Evolutionary conservation across 2,329 filamentous ascomycete species (phyloP), one percentile per base, ranked within the genome.

Genomic region (Pyrenophora graminea): DNA sequence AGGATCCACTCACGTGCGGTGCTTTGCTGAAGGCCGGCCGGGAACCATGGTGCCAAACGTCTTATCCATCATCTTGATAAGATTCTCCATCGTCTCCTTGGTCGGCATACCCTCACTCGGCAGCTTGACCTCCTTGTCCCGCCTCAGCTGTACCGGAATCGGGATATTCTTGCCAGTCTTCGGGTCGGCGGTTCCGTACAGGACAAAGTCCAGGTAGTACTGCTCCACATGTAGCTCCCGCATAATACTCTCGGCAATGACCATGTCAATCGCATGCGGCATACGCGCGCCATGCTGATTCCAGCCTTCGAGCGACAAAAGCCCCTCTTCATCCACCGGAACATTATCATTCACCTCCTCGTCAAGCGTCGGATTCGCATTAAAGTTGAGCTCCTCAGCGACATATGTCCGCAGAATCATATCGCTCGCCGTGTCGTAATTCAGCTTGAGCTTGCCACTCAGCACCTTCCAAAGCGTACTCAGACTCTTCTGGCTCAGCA

Each of bases 131-230:
- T 45, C 75, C 62, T 84, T 77, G 63, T 81, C 80, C 58, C 80
- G 75, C 63, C 84, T 78, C 41, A 80, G 77, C 42, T 77, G 68
- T 8, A 71, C 76, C 2, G 82, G 80, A 4, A 56, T 23, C 0
- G 79, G 76, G 4, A 83, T 62, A 64, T 85, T 80, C 55, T 75
- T 67, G 41, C 82, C 78, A 1, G 77, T 82, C 4, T 66, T 37
- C 12, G 4, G 21, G 68, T 88, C 78, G 23, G 86, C 73, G 64
- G 81, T 81, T 1, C 88, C 88, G 77, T 82, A 89, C 13, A 82
- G 55, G 59, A 85, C 76, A 79, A 89, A 85, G 50, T 80, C 74
- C 12, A 79, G 61, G 39, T 85, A 75, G 60, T 82, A 77, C 10
- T 75, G 54, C 47, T 85, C 76, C n/a, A 89, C 67, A 18, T 77